phyloP scores from a whole-genome alignment of 116 monocot genomes.

The Trichopus zeylanicus region DNA sequence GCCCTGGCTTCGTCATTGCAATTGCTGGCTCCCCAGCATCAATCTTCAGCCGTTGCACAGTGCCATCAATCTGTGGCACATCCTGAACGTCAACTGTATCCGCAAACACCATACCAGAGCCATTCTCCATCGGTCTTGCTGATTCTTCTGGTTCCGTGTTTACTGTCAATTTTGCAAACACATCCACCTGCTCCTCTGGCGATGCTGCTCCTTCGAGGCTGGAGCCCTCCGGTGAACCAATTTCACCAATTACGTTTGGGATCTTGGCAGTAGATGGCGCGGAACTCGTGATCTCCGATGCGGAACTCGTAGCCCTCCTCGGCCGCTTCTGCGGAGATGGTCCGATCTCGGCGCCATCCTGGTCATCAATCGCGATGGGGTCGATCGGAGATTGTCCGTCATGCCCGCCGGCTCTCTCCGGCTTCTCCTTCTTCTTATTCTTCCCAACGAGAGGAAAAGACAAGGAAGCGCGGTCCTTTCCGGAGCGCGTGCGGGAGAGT shows the following conservation, averaged over 20 bases:
- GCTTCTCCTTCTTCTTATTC: constrained; percentile 29
- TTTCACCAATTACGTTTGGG: too few relatives aligned
- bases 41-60: too few relatives aligned
- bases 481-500: constrained; percentile 70
- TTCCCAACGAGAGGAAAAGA: background rate
- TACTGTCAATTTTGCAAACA: background rate
- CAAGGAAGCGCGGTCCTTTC: constrained; percentile 2
- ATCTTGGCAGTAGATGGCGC: too few relatives aligned
- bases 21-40: too few relatives aligned
- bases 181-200: background rate
- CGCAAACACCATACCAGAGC: too few relatives aligned
- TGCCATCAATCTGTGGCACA: background rate
- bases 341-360: background rate
- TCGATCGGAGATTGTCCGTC: background rate
- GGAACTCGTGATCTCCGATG: background rate
- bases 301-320: background rate
- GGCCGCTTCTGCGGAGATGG: background rate
- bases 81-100: background rate
- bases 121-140: too few relatives aligned
- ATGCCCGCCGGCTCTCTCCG: constrained; percentile 14
- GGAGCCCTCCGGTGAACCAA: constrained; percentile 1
- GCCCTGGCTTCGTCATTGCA: too few relatives aligned
- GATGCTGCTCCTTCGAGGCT: background rate
- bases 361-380: background rate
- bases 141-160: background rate